Evolutionary conservation across 352 stramenopile species (phyloP), one percentile per base, ranked within the genome.

Genomic region (Globisporangium polare): DNA sequence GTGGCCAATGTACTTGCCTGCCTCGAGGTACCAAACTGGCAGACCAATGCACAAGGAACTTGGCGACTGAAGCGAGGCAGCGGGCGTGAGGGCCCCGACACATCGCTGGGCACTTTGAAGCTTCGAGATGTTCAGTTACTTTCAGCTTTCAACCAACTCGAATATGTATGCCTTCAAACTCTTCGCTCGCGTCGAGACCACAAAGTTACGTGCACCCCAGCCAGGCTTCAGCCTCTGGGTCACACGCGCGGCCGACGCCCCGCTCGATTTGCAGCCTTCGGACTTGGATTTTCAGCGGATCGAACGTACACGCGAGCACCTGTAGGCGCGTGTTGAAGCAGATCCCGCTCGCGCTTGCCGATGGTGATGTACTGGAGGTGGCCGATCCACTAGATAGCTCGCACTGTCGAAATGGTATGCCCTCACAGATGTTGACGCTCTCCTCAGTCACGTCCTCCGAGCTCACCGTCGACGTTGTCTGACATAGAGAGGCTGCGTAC

Each of bases 291-390:
- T 65, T 65, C 13, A 31, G 13, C 24, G 41, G 50, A 37, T 65
- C 50, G 4, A 37, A 13, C 43, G 59, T 65, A 12, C 43, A 65
- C 22, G 52, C 24, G 26, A 63, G 37, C n/a, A 45, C 53, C n/a
- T 65, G 59, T 43, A 60, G 37, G 29, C 46, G 31, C 13, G 31
- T 43, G 39, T 60, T 53, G 29, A 39, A 65, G 26, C 59, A 65
- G 17, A 58, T 65, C 1, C 37, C 52, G 2, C 2, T 42, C 27
- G 27, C 43, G 29, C 17, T n/a, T n/a, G n/a, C 2, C n/a, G 35
- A 50, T n/a, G 13, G 22, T 29, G 33, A 4, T 18, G 31, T n/a
- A n/a, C n/a, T n/a, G n/a, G n/a, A n/a, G n/a, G n/a, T n/a, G n/a
- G n/a, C n/a, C n/a, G n/a, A n/a, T n/a, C 31, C 24, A n/a, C 20